Base-by-base conservation (phyloP, 108 stramenopile species). In the Aureococcus anophagefferens region DNA sequence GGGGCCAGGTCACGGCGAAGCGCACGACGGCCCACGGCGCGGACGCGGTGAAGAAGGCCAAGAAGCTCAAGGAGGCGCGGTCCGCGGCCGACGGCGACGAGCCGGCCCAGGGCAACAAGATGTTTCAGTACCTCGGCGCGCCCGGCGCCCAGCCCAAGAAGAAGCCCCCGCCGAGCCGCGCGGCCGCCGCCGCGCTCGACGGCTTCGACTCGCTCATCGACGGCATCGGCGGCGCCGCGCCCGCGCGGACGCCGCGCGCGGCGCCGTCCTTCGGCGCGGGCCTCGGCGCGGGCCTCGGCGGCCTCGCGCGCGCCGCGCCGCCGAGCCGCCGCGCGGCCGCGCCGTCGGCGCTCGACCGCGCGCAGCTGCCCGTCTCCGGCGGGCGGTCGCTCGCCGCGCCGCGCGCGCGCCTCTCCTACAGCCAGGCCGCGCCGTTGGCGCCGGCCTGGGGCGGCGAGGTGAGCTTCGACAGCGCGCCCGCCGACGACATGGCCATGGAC, bases 141-240 rank as follows among this genome's bases (percentile, higher is more conserved):
- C 15, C 30, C 29, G 64, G 64, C 3, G 35, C 9, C 25, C 16
- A 65, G 64, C 4, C 30, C 64, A 33, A 36, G 66, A 66, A 66
- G 66, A 37, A 18, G 51, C 51, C 51, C 7, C 4, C 5, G 40
- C 5, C 5, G 51, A 1, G 21, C 51, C 21, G 4, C 51, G 51
- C 21, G 21, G 51, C 21, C 51, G 51, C 25, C 21, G 25, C 4
- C 21, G 7, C 4, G 13, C 51, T 59, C 17, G 51, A 25, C 51
- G 51, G 3, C 51, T 66, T 81, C 62, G 79, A 79, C 45, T 76
- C 79, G 35, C 67, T 81, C 67, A 69, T 81, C 32, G 74, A 66
- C 68, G 79, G 77, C 37, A 72, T 81, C n/a, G 69, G 75, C 40
- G 40, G 40, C 13, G 40, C 40, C 40, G 40, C 13, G 40, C 5